Conservation (phyloP, 768 basidiomycete species). For the Sistotremastrum niveocremeum region DNA sequence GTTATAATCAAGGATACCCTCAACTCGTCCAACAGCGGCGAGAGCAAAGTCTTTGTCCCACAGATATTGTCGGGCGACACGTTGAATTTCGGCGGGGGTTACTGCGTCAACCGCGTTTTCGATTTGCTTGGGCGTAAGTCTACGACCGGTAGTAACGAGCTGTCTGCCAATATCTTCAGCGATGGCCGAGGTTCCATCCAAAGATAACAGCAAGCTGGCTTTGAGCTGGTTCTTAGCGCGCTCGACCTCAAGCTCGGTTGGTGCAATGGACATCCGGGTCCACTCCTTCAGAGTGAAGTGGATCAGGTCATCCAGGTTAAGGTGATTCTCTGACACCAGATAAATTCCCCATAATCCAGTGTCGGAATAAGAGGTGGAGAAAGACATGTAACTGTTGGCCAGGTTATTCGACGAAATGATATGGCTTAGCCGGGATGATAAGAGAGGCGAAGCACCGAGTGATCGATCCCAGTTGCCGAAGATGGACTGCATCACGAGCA, state of each 20-base stretch:
- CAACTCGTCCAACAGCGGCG: constrained; percentile 80
- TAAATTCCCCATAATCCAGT: constrained; percentile 99
- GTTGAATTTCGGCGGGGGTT: constrained; percentile 75
- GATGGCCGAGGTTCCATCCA: constrained; percentile 93
- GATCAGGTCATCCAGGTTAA: constrained; percentile 83
- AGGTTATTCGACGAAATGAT: constrained; percentile 88
- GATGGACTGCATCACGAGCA: constrained; percentile 96
- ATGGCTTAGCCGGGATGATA: constrained; percentile 84
- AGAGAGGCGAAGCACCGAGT: constrained; percentile 77
- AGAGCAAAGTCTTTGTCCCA: constrained; percentile 95
- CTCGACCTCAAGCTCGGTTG: constrained; percentile 80
- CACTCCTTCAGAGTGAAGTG: constrained; percentile 95
- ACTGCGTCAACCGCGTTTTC: constrained; percentile 89
- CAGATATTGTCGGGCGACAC: constrained; percentile 90
- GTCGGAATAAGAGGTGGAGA: constrained; percentile 97
- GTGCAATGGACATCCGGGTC: constrained; percentile 86
- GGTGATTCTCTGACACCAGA: constrained; percentile 86
- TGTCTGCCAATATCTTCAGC: constrained; percentile 99
- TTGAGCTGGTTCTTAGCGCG: constrained; percentile 98
- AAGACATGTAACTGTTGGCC: constrained; percentile 98
- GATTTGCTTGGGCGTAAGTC: constrained; percentile 86
- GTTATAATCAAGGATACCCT: constrained; percentile 91
- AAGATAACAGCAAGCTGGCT: constrained; percentile 75
- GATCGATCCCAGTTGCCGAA: constrained; percentile 99
- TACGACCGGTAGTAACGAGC: constrained; percentile 82